phyloP scores from a whole-genome alignment of 2,329 filamentous ascomycete species.

The Talaromyces piceae region DNA sequence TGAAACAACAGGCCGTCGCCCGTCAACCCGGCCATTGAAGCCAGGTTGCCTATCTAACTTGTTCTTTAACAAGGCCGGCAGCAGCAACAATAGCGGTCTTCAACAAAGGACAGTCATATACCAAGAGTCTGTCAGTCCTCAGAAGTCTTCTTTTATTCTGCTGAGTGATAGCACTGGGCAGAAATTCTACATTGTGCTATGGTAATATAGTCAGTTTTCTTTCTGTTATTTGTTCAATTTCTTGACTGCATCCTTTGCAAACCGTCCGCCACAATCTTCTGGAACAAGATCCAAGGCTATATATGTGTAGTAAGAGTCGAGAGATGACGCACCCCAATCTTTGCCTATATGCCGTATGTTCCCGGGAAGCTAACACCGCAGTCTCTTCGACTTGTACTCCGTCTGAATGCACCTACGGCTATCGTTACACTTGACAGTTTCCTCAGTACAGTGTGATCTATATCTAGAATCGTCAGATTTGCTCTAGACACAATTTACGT shows the following conservation, averaged over 20 bases:
- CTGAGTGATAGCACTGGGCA: background rate
- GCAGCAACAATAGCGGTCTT: background rate
- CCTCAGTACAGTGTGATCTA: too few species aligned
- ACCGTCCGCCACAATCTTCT: too few species aligned
- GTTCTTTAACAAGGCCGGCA: background rate
- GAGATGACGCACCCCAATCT: too few species aligned
- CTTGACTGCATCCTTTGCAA: too few species aligned
- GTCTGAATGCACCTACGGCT: too few species aligned
- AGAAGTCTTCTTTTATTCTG: background rate
- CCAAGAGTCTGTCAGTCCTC: background rate
- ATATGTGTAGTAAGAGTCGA: too few species aligned
- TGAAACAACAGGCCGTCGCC: background rate
- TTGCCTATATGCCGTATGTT: too few species aligned
- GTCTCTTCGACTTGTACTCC: too few species aligned
- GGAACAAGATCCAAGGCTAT: background rate
- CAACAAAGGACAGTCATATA: background rate
- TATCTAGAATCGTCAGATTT: too few species aligned
- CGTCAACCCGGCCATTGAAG: background rate
- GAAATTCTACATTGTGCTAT: background rate
- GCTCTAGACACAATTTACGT: too few species aligned
- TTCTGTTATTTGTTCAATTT: background rate
- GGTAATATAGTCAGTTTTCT: background rate
- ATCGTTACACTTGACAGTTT: too few species aligned
- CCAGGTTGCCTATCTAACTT: background rate
- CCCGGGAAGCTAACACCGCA: too few species aligned